A percentile compares a stretch with the other conserved stretches of the same genome.
Evolutionary conservation across 176 grass and related monocot genomes (phyloP).

Genomic region (Phragmites australis): DNA sequence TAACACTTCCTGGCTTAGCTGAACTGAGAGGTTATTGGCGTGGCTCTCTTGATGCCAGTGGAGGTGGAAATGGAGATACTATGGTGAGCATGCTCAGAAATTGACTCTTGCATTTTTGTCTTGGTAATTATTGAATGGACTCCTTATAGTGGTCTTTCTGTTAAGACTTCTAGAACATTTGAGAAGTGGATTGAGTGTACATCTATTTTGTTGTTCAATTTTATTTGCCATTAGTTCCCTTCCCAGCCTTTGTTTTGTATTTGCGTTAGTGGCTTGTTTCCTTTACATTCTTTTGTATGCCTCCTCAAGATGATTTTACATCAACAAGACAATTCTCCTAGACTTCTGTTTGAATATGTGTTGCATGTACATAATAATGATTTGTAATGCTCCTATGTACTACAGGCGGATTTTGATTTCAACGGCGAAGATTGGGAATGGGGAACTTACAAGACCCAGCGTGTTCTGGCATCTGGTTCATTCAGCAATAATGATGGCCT

Average conservation of each 20-base stretch:
- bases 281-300: slow-evolving; percentile 23
- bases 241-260: not conserved
- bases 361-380: slow-evolving; percentile 15
- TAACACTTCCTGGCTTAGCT: slow-evolving; percentile 90
- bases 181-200: not conserved
- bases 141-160: slow-evolving; percentile 24
- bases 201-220: slow-evolving; percentile 24
- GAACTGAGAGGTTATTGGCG: slow-evolving; percentile 95
- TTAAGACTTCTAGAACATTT: slow-evolving; percentile 23
- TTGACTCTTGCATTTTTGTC: not conserved
- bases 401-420: slow-evolving; percentile 96
- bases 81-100: slow-evolving; percentile 57
- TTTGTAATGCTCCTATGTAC: slow-evolving; percentile 24
- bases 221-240: slow-evolving; percentile 5
- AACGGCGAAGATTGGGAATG: slow-evolving; percentile 99
- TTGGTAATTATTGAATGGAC: not conserved
- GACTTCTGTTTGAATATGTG: slow-evolving; percentile 22
- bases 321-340: slow-evolving; percentile 4
- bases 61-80: slow-evolving; percentile 98
- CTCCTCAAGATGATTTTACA: not conserved
- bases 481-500: slow-evolving; percentile 95
- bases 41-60: slow-evolving; percentile 94
- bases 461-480: slow-evolving; percentile 76
- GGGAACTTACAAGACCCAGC: slow-evolving; percentile 89
- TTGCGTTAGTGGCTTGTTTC: slow-evolving; percentile 6